Conservation (phyloP, 2,329 filamentous ascomycete genomes). For the Pezicula carpinea region DNA sequence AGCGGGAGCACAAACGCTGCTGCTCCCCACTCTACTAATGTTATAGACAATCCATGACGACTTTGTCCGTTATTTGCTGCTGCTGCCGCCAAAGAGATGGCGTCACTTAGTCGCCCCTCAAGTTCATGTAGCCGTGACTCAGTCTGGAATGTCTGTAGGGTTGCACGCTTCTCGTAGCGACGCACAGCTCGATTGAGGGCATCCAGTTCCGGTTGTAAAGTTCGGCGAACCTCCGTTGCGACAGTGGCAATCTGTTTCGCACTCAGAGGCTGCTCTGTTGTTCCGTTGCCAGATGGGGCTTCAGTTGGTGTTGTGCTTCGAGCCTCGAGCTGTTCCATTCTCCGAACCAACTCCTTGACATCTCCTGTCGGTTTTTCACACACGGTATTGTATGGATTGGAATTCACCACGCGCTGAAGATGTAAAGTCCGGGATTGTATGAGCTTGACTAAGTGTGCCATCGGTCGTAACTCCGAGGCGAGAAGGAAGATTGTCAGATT, state of each 20-base stretch:
- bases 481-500: slow-evolving; percentile 89
- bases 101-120: slow-evolving; percentile 68
- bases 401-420: slow-evolving; percentile 68
- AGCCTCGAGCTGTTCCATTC: slow-evolving; percentile 67
- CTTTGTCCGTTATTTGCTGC: slow-evolving; percentile 45
- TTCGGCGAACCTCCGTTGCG: slow-evolving; percentile 55
- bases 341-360: slow-evolving; percentile 54
- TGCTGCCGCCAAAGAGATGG: slow-evolving; percentile 74
- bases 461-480: slow-evolving; percentile 78
- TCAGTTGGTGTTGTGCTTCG: slow-evolving; percentile 39
- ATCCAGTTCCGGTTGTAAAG: slow-evolving; percentile 77
- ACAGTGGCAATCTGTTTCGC: slow-evolving; percentile 36
- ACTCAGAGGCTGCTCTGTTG: slow-evolving; percentile 29
- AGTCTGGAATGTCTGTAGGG: slow-evolving; percentile 68
- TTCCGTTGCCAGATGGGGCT: slow-evolving; percentile 27
- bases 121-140: slow-evolving; percentile 70
- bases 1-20: slow-evolving; percentile 23
- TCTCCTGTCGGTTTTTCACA: slow-evolving; percentile 27
- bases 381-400: slow-evolving; percentile 40
- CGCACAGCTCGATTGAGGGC: slow-evolving; percentile 83
- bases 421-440: slow-evolving; percentile 75
- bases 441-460: slow-evolving; percentile 77
- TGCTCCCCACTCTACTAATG: slow-evolving; percentile 24
- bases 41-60: slow-evolving; percentile 14
- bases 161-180: slow-evolving; percentile 85